Conservation (phyloP, 495 filamentous ascomycete genomes). For the Penicillium bialowiezense region DNA sequence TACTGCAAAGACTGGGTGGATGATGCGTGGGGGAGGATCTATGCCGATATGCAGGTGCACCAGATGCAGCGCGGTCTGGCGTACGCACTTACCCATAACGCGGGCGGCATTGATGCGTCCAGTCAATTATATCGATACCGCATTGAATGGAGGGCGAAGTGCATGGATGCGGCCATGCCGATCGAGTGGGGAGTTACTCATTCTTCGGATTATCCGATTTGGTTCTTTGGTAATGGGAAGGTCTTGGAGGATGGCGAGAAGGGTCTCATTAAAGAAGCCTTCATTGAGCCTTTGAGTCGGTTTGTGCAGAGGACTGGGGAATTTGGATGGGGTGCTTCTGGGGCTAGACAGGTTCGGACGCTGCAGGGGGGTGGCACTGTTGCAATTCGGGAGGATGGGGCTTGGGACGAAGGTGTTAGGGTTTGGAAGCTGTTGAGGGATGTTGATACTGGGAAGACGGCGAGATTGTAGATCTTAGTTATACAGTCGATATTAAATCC, state of each 20-base stretch:
- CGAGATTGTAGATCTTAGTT: conserved; percentile 6
- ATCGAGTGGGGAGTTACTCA: conserved; percentile 57
- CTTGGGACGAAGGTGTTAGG: conserved; percentile 45
- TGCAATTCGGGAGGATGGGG: conserved; percentile 39
- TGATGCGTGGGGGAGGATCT: conserved; percentile 54
- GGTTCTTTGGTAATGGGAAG: conserved; percentile 56
- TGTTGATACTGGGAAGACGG: conserved; percentile 9
- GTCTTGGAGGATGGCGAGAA: conserved; percentile 40
- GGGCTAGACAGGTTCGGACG: conserved; percentile 32
- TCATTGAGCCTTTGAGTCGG: conserved; percentile 39
- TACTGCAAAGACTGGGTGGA: conserved; percentile 29
- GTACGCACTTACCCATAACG: conserved; percentile 26
- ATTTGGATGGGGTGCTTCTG: conserved; percentile 32
- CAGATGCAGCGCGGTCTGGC: conserved; percentile 42
- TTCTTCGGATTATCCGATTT: conserved; percentile 52
- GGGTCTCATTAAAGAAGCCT: conserved; percentile 28
- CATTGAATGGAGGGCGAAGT: conserved; percentile 47
- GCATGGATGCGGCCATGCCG: conserved; percentile 39
- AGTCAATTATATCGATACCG: conserved; percentile 44
- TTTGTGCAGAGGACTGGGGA: conserved; percentile 36
- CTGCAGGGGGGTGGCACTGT: conserved; percentile 45
- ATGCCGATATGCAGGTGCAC: conserved; percentile 58
- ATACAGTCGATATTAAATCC: neutral
- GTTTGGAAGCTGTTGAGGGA: conserved; percentile 42
- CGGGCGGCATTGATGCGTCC: conserved; percentile 22